Evolutionary conservation across 2,329 filamentous ascomycete species (phyloP), one percentile per base, ranked within the genome.

Genomic region (Ramularia endophylla): DNA sequence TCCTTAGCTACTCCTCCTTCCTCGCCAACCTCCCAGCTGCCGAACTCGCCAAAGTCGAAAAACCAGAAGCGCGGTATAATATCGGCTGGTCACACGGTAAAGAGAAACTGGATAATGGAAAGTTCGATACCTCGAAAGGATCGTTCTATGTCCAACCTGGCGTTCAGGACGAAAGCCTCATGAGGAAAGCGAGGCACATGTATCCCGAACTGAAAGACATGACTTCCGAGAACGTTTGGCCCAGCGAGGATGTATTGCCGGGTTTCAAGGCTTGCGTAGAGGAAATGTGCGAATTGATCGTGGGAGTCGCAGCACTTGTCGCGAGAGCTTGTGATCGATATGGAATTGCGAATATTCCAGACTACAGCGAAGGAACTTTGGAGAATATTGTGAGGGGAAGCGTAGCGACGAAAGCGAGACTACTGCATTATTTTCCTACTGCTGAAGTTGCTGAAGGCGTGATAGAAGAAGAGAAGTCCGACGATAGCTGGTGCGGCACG

Each of bases 401-500:
- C 36, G 82, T 81, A 25, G 94, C 85, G 1, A 95, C 87, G 27
- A 97, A 98, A 66, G 92, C 92, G 1, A 74, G 92, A 9, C 71
- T 98, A 19, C 69, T 97, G 54, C 92, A 98, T 67, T 98, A 98
- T 66, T 97, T 89, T 56, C 90, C 90, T 8, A n/a, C 31, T n/a
- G 5, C 30, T 8, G 30, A 15, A 13, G 2, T 13, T 15, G 31
- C 17, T 11, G 22, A 25, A 11, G 2, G 74, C 74, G 59, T 68
- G 65, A 16, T 59, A 62, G 8, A 48, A 11, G 56, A 58, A 12
- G 54, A 58, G 38, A 44, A 47, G 2, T 47, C 67, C n/a, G 82
- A 87, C 46, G 89, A 95, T 63, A 86, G 94, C 66, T 98, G 92
- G 92, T 98, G 90, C 64, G 86, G 88, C 7, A 87, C 84, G 1